Base-by-base conservation (phyloP, 345 rosid species). In the Mercurialis annua region DNA sequence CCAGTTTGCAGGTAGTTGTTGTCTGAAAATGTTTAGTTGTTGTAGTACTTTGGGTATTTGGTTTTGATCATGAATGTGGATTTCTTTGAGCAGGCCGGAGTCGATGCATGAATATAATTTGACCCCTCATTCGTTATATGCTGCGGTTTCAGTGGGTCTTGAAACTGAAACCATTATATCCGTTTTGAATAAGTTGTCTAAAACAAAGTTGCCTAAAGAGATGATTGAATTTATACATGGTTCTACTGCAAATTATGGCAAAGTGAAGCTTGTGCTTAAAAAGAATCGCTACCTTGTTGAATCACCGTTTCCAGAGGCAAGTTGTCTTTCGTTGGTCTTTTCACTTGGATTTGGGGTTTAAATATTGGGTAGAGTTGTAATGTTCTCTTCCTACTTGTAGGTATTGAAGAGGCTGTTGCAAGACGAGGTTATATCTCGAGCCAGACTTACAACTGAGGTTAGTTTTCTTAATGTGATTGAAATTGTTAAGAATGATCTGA, bases 71-170 rank as follows among this genome's bases (percentile, higher is more conserved):
- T 61, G 52, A 24, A 5, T 42, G 20, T 43, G 36, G 34, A 24
- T 62, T 62, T 15, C 24, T 17, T 34, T 59, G 60, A 62, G 21
- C 56, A 93, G 99, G 92, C 99, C 99, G 0, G 99, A 91, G 83
- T 87, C 96, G 0, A 94, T 94, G 99, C 99, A 94, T 47, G 98
- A 94, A 82, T 91, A 94, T 70, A 91, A 89, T 78, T 70, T 94
- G 83, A 94, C 98, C 0, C 98, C 98, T 0, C 99, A 94, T 75
- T 94, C 99, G 3, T 73, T 91, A 69, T 91, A 94, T 75, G 99
- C 99, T 49, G 99, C 98, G 2, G 95, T 94, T 20, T 94, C 96
- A 0, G 99, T 94, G 69, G 98, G 99, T 47, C 83, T 94, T 10
- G 98, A 94, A 78, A 94, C 98, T 1, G 96, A 91, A 70, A 91